A percentile compares a stretch with the other conserved stretches of the same genome.
Conservation (phyloP, 1,284 basidiomycete species). For the Rhodotorula sp. region DNA sequence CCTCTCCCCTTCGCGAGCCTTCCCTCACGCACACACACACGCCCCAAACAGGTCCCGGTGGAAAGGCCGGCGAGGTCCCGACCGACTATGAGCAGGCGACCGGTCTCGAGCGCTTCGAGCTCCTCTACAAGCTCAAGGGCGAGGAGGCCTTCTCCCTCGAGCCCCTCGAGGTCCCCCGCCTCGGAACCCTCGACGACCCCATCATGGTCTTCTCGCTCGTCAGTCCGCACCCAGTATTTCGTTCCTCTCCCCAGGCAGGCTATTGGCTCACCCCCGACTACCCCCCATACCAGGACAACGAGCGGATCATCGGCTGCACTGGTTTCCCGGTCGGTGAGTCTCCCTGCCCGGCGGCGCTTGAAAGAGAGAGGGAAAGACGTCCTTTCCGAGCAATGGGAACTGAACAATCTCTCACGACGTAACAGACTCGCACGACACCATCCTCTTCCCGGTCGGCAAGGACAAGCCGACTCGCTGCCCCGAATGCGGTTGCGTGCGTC, state of each 20-base stretch:
- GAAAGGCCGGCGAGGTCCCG: conserved; percentile 72
- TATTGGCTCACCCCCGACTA: not conserved
- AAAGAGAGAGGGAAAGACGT: not conserved
- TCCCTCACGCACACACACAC: no score
- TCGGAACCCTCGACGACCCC: conserved; percentile 85
- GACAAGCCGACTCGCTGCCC: conserved; percentile 68
- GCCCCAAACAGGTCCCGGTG: conserved; percentile 61
- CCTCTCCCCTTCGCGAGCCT: not conserved
- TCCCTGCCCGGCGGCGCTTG: not conserved
- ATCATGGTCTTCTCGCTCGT: conserved; percentile 85
- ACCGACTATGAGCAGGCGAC: conserved; percentile 88
- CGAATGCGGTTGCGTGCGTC: conserved; percentile 65
- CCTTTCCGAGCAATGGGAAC: not conserved
- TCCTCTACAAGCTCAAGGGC: conserved; percentile 83
- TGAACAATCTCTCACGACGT: not conserved
- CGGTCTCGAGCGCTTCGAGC: conserved; percentile 88
- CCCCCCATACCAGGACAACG: conserved; percentile 60
- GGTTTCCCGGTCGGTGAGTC: conserved; percentile 70
- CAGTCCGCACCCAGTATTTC: conserved; percentile 49
- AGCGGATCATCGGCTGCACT: conserved; percentile 85
- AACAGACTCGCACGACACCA: conserved; percentile 22
- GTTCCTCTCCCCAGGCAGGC: no score
- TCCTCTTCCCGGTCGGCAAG: conserved; percentile 60
- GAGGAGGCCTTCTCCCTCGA: conserved; percentile 86
- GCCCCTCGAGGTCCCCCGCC: conserved; percentile 77